Conservation (phyloP, 129 eudicot species). For the Rutidosis leptorrhynchoides region DNA sequence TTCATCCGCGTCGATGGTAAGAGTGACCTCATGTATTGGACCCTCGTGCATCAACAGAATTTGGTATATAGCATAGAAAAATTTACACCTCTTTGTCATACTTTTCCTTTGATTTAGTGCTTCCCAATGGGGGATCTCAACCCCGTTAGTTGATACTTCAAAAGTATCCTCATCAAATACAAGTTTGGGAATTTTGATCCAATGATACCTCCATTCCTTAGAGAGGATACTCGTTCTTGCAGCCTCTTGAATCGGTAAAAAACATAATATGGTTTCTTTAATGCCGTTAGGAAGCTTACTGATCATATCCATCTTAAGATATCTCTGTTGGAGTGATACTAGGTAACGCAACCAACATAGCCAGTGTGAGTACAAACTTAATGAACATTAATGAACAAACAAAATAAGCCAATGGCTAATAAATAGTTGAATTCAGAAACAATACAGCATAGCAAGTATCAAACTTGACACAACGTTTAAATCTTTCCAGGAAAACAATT, state of each 20-base stretch:
- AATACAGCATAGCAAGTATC: too few relatives aligned
- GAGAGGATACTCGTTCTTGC: not conserved
- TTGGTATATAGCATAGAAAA: constrained; percentile 1
- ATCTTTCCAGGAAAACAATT: too few relatives aligned
- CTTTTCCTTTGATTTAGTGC: not conserved
- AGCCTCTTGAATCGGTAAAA: not conserved
- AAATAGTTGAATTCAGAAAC: too few relatives aligned
- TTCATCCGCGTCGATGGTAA: too few relatives aligned
- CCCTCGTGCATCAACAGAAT: constrained; percentile 1
- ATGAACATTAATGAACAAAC: too few relatives aligned
- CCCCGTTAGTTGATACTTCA: not conserved
- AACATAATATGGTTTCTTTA: not conserved
- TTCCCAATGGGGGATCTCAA: not conserved
- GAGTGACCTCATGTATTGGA: not conserved
- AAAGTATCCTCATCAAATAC: not conserved
- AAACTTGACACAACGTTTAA: too few relatives aligned
- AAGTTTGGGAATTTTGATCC: constrained; percentile 4
- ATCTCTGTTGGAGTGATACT: not conserved
- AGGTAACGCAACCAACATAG: not conserved
- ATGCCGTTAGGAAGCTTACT: not conserved
- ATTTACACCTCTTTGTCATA: not conserved
- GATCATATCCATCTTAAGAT: constrained; percentile 1
- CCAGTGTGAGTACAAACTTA: too few relatives aligned
- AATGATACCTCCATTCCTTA: constrained; percentile 3
- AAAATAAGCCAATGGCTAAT: too few relatives aligned